These are phyloP conservation scores for Spathaspora sp. DNA, from an alignment of 805 yeast genomes.

Conservation along the genomic window DNA sequence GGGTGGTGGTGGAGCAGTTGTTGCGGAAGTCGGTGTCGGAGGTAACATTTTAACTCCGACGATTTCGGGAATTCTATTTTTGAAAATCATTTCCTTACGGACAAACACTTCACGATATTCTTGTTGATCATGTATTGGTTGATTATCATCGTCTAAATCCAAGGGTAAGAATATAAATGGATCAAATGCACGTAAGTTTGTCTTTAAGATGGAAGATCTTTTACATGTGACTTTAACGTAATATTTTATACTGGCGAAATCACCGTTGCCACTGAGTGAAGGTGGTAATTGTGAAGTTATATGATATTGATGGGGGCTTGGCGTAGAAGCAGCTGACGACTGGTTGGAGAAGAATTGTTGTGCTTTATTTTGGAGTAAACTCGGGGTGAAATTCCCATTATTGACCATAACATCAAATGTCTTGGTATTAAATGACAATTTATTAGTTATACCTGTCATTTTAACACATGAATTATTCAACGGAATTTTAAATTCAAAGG, in stretches of 20 bases:
- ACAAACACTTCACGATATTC: conserved; percentile 42
- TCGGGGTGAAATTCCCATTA: conserved; percentile 26
- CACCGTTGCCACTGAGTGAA: conserved; percentile 26
- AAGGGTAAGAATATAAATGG: conserved; percentile 56
- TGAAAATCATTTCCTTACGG: conserved; percentile 37
- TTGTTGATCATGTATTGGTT: conserved; percentile 17
- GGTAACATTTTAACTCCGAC: conserved; percentile 34
- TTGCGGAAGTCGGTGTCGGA: conserved; percentile 10
- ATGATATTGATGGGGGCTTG: conserved; percentile 16
- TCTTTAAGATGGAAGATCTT: conserved; percentile 44
- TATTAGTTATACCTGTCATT: conserved; percentile 30
- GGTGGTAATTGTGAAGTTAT: conserved; percentile 30
- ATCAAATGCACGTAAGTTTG: conserved; percentile 43
- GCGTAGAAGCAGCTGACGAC: not conserved
- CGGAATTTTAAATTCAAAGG: conserved; percentile 46
- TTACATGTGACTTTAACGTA: conserved; percentile 61
- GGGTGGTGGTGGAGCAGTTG: not conserved
- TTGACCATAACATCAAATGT: conserved; percentile 26
- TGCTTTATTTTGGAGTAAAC: conserved; percentile 16
- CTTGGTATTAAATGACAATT: conserved; percentile 25
- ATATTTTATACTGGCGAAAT: conserved; percentile 43
- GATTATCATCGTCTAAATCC: conserved; percentile 28
- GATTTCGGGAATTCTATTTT: conserved; percentile 40
- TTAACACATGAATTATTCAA: conserved; percentile 38
- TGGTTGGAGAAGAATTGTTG: conserved; percentile 8